phyloP scores from a whole-genome alignment of 192 early-diverging fungal genomes.

The Podila horticola region DNA sequence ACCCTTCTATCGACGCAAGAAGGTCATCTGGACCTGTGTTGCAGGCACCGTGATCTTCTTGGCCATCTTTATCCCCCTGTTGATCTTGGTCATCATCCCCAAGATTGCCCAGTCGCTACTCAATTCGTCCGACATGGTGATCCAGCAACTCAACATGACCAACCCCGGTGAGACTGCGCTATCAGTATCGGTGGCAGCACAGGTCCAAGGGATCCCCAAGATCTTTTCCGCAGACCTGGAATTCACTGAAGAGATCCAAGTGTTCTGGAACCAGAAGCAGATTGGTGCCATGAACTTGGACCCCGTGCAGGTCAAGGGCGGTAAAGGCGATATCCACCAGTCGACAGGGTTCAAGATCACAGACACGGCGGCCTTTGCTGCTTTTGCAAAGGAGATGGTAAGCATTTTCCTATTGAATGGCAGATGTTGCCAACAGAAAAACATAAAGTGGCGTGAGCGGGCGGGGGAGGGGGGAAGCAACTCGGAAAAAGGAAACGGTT shows the following conservation, averaged over 20 bases:
- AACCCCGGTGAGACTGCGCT: constrained; percentile 20
- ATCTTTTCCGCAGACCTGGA: constrained; percentile 42
- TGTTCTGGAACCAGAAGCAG: constrained; percentile 15
- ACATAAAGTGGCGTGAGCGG: neutral
- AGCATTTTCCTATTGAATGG: neutral
- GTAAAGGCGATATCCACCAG: constrained; percentile 30
- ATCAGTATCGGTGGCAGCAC: constrained; percentile 17
- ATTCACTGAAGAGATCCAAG: constrained; percentile 23
- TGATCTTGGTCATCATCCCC: constrained; percentile 52
- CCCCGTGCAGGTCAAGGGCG: constrained; percentile 33
- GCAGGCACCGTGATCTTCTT: constrained; percentile 52
- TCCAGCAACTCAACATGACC: constrained; percentile 40
- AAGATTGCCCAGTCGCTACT: constrained; percentile 36
- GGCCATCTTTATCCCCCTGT: constrained; percentile 55
- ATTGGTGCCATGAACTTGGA: constrained; percentile 43
- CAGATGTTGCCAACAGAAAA: neutral
- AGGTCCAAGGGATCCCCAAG: constrained; percentile 35
- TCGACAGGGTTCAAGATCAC: constrained; percentile 19
- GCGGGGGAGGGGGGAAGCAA: no score
- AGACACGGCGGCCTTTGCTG: constrained; percentile 17
- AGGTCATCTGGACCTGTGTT: constrained; percentile 55
- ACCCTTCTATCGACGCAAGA: constrained; percentile 59
- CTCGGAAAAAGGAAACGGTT: neutral
- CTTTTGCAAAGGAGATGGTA: constrained; percentile 39
- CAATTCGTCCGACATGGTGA: constrained; percentile 26